These are phyloP conservation scores for Yamadazyma sp. DNA, from an alignment of 1,139 yeast genomes.

Conservation along the genomic window DNA sequence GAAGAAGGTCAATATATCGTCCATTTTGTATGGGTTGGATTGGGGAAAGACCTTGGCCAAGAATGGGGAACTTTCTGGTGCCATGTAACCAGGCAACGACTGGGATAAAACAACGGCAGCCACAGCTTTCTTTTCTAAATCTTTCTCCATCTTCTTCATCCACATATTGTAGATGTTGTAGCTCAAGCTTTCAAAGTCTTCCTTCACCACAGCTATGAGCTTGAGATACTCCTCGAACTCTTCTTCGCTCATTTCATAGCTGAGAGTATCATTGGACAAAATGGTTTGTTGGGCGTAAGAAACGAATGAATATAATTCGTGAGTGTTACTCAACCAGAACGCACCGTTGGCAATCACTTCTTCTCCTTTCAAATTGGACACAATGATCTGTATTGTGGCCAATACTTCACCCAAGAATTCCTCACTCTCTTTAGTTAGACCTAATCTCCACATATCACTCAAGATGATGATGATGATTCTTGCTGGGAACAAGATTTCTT, in stretches of 20 bases:
- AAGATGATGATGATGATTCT: conserved; percentile 88
- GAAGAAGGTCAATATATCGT: conserved; percentile 86
- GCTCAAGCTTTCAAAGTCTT: conserved; percentile 89
- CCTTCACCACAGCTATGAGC: conserved; percentile 87
- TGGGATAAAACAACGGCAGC: conserved; percentile 94
- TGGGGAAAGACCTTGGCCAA: conserved; percentile 80
- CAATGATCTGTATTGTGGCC: conserved; percentile 82
- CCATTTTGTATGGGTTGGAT: conserved; percentile 83
- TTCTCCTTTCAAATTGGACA: conserved; percentile 71
- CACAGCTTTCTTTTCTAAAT: conserved; percentile 86
- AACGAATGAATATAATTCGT: conserved; percentile 92
- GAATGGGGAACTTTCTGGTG: conserved; percentile 84
- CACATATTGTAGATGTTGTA: conserved; percentile 95
- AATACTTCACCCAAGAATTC: conserved; percentile 87
- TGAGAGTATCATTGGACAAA: conserved; percentile 74
- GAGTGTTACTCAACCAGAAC: conserved; percentile 96
- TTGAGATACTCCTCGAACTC: conserved; percentile 90
- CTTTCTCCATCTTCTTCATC: conserved; percentile 95
- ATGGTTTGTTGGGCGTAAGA: conserved; percentile 91
- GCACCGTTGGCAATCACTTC: conserved; percentile 92
- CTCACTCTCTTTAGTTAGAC: conserved; percentile 90
- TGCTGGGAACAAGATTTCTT: conserved; percentile 95
- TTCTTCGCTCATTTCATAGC: conserved; percentile 83
- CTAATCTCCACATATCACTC: conserved; percentile 98
- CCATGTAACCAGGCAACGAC: conserved; percentile 93